Evolutionary conservation across 306 rosid species (phyloP), one percentile per base, ranked within the genome.

Genomic region (Lithocarpus polystachyus): DNA sequence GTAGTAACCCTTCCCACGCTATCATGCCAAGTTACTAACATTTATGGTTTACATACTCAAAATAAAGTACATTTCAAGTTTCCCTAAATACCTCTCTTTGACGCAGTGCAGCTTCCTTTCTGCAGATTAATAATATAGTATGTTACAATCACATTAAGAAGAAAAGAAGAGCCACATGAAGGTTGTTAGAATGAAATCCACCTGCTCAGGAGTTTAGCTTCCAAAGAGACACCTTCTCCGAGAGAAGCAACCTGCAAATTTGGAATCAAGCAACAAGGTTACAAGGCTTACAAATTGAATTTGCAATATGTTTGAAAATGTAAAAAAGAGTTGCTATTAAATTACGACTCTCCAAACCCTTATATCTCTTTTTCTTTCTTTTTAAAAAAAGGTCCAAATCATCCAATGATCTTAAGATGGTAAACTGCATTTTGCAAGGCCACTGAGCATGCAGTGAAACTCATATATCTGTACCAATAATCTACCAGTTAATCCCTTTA

Each of bases 161-260:
- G 79, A 64, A 76, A 72, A 81, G 40, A 76, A 71, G 78, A 51
- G 68, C 54, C 67, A 73, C 71, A 40, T 65, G 79, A 70, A 87
- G 82, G 55, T 60, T 40, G 68, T 61, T 73, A 77, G 33, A 80
- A 70, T 84, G 69, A 28, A 82, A 85, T 82, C 79, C 74, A 90
- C 98, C 98, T 90, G 97, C 98, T 92, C 89, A 94, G 83, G 79
- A 94, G 97, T 88, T 94, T 94, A 79, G 98, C 98, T 86, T 94
- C 98, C 90, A 94, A 89, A 72, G 98, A 94, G 79, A 89, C 92
- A 77, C 97, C 98, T 87, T 94, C 97, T 68, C 93, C 98, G 35
- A 92, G 93, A 23, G 97, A 85, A 82, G 97, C 91, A 88, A 94
- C 97, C 98, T 94, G 81, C 82, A 81, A 77, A 72, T 75, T 81